Evolutionary conservation across 306 rosid genomes (phyloP).

Genomic region (Herpetospermum pedunculosum): DNA sequence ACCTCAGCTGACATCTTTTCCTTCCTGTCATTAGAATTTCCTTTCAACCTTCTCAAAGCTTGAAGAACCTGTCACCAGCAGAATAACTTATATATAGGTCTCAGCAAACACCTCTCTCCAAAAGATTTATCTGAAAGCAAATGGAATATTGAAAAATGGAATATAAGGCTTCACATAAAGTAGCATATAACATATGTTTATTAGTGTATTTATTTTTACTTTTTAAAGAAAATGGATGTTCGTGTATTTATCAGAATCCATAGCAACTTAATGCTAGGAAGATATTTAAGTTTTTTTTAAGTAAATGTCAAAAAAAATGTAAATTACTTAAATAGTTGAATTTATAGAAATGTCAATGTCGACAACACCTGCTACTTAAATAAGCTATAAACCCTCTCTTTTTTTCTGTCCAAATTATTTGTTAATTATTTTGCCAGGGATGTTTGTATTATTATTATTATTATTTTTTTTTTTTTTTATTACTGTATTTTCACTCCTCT

Average conservation of each 20-base stretch:
- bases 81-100: slow-evolving; percentile 10
- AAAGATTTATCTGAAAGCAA: slow-evolving; percentile 7
- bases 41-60: slow-evolving; percentile 93
- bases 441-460: neutral
- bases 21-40: slow-evolving; percentile 53
- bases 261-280: slow-evolving; percentile 1
- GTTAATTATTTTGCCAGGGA: neutral
- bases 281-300: neutral
- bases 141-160: slow-evolving; percentile 7
- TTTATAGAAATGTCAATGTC: neutral
- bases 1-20: slow-evolving; percentile 72
- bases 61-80: slow-evolving; percentile 55
- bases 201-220: neutral
- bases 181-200: neutral
- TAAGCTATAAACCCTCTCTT: neutral
- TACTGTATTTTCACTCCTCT: neutral
- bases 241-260: neutral
- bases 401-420: neutral
- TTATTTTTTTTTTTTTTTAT: neutral
- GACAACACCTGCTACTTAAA: neutral
- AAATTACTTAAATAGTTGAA: neutral
- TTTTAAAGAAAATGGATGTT: neutral
- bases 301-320: neutral
- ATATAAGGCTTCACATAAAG: neutral
- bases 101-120: slow-evolving; percentile 11